phyloP scores from a whole-genome alignment of 2,329 filamentous ascomycete species.

The Xylariaceae sp. region DNA sequence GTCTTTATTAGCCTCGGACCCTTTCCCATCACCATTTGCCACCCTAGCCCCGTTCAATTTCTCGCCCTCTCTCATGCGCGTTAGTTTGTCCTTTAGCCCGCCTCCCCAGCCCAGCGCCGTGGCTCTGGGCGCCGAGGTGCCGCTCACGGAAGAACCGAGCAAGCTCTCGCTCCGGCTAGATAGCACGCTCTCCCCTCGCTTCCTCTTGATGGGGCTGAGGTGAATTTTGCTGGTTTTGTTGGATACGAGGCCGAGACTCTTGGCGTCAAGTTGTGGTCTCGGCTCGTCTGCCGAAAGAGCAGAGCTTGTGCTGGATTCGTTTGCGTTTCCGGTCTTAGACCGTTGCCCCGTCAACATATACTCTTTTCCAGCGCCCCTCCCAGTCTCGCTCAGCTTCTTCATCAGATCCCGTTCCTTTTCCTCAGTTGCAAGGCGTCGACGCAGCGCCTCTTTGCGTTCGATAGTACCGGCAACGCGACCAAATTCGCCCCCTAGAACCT shows the following conservation, averaged over 20 bases:
- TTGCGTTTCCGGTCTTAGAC: slow-evolving; percentile 10
- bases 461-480: slow-evolving; percentile 52
- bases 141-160: neutral
- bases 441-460: slow-evolving; percentile 62
- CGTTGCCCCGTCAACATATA: slow-evolving; percentile 54
- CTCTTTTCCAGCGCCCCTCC: slow-evolving; percentile 63
- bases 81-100: slow-evolving; percentile 51
- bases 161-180: slow-evolving; percentile 27
- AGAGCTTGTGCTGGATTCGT: neutral
- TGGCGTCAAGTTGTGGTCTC: slow-evolving; percentile 41
- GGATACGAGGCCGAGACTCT: slow-evolving; percentile 41
- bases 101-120: slow-evolving; percentile 55
- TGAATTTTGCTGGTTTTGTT: slow-evolving; percentile 44
- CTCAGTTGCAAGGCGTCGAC: slow-evolving; percentile 58
- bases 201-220: slow-evolving; percentile 59
- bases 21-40: neutral
- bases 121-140: neutral
- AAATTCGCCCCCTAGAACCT: slow-evolving; percentile 34
- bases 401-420: slow-evolving; percentile 72
- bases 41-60: slow-evolving; percentile 34
- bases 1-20: neutral
- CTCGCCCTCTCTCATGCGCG: slow-evolving; percentile 59
- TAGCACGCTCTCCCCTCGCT: slow-evolving; percentile 50
- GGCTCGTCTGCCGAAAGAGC: slow-evolving; percentile 24
- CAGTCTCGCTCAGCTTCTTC: slow-evolving; percentile 60